A percentile compares a stretch with the other conserved stretches of the same genome.
Conservation (phyloP, 2,329 filamentous ascomycete genomes). For the Dothidotthia symphoricarpi region DNA sequence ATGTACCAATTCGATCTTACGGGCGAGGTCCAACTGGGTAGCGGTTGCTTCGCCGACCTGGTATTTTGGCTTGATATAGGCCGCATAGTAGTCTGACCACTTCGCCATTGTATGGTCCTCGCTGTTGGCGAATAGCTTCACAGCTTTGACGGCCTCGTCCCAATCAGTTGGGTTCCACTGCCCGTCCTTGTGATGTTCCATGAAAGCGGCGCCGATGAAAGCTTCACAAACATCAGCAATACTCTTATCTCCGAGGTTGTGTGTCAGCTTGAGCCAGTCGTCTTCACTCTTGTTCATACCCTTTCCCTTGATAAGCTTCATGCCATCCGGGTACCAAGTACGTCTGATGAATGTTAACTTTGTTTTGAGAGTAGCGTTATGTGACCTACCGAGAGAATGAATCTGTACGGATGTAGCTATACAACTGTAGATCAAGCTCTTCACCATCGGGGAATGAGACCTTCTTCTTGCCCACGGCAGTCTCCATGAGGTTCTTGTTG, state of each 20-base stretch:
- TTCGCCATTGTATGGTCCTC: constrained; percentile 65
- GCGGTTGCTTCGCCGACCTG: constrained; percentile 63
- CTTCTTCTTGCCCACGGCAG: constrained; percentile 53
- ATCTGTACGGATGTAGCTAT: constrained; percentile 78
- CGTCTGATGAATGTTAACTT: constrained; percentile 50
- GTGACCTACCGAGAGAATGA: constrained; percentile 66
- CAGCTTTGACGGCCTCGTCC: constrained; percentile 62
- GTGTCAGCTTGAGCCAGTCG: constrained; percentile 56
- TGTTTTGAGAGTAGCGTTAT: not conserved
- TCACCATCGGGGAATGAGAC: constrained; percentile 38
- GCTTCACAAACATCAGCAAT: constrained; percentile 95
- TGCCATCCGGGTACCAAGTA: constrained; percentile 82
- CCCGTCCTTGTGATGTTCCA: constrained; percentile 51
- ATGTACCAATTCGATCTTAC: constrained; percentile 60
- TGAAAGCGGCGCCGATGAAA: constrained; percentile 79
- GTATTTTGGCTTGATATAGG: constrained; percentile 70
- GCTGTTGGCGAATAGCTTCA: constrained; percentile 68
- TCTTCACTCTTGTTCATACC: constrained; percentile 51
- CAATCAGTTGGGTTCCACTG: constrained; percentile 50
- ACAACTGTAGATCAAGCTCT: constrained; percentile 51
- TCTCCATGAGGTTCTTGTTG: constrained; percentile 84
- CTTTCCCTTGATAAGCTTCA: constrained; percentile 74
- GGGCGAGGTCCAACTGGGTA: constrained; percentile 66
- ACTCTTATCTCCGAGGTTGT: constrained; percentile 73
- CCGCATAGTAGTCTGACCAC: constrained; percentile 71